phyloP scores from a whole-genome alignment of 768 basidiomycete genomes.

The Phylloporus arenicola region DNA sequence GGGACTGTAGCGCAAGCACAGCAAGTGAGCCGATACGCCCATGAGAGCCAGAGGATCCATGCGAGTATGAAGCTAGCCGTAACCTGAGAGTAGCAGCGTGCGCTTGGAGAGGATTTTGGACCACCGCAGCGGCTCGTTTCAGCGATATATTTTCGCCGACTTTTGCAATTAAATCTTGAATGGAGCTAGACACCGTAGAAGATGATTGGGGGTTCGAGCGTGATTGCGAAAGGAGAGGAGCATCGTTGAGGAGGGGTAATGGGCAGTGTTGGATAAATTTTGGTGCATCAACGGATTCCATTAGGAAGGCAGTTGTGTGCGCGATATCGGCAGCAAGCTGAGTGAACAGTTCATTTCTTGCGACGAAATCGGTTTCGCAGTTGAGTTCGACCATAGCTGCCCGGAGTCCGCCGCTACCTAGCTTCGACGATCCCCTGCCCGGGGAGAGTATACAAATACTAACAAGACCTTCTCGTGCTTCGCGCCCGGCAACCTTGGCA shows the following conservation, averaged over 20 bases:
- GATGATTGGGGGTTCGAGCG: slow-evolving; percentile 30
- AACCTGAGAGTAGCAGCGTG: slow-evolving; percentile 35
- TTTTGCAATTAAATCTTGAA: slow-evolving; percentile 66
- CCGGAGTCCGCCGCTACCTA: slow-evolving; percentile 46
- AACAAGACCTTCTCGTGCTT: slow-evolving; percentile 74
- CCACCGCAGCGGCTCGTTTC: slow-evolving; percentile 49
- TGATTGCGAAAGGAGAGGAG: slow-evolving; percentile 58
- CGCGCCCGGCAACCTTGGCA: slow-evolving; percentile 74
- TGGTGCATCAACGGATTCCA: slow-evolving; percentile 35
- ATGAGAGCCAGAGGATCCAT: slow-evolving; percentile 47
- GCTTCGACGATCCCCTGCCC: slow-evolving; percentile 41
- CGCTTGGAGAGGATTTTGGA: slow-evolving; percentile 33
- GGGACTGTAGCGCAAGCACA: slow-evolving; percentile 48
- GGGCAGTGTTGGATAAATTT: slow-evolving; percentile 45
- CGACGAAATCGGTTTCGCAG: slow-evolving; percentile 97
- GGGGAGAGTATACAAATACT: slow-evolving; percentile 69
- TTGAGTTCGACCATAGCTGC: slow-evolving; percentile 89
- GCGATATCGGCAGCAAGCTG: slow-evolving; percentile 74
- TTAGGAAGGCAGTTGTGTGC: slow-evolving; percentile 73
- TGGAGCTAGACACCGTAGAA: slow-evolving; percentile 54
- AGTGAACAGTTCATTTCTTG: slow-evolving; percentile 76
- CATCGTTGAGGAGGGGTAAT: slow-evolving; percentile 49
- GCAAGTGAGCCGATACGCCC: slow-evolving; percentile 59
- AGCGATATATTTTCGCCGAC: slow-evolving; percentile 77
- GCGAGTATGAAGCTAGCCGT: slow-evolving; percentile 54